Evolutionary conservation across 768 basidiomycete genomes (phyloP), one percentile per base, ranked within the genome.

Genomic region (Boletus edulis): DNA sequence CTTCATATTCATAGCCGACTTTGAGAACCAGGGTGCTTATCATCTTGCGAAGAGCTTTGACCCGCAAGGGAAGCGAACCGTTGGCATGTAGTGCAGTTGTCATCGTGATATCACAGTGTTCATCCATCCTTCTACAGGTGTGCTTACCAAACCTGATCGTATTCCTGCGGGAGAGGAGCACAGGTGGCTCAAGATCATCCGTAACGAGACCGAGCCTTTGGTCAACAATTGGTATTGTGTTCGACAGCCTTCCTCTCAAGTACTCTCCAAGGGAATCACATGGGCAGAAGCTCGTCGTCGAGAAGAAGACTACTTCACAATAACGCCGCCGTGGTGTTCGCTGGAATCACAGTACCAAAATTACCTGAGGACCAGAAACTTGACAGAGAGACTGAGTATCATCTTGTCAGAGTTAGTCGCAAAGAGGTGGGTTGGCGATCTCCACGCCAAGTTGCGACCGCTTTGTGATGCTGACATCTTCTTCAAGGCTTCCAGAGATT

Each of bases 101-200:
- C 20, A 32, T 24, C 13, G 1, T 24, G 5, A 4, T 3, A 18
- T 20, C 14, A 2, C 14, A 2, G 3, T 1, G 34, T 35, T 20
- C 24, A 44, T 31, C 43, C 3, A 45, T 17, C 11, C 7, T 9
- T 24, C 10, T 38, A 11, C 13, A 87, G 87, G 87, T 45, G 85
- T 89, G 4, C 74, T 87, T n/a, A 90, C 87, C 0, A 89, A 90
- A 57, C 84, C 85, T 0, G 86, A 87, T 57, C 79, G 83, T 11
- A 86, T 66, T 47, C 56, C 55, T 11, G 4, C 13, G 6, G 63
- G 69, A 27, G 54, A 60, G 11, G 60, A 58, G 58, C 29, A 17
- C 7, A 20, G 31, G 13, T 89, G 86, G 87, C 58, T 86, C 0
- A 66, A 70, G 0, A 79, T 81, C 55, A 79, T 86, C 43, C 70